These are phyloP conservation scores for Ascochyta rabiei DNA, from an alignment of 2,329 filamentous ascomycete genomes.

Conservation along the genomic window DNA sequence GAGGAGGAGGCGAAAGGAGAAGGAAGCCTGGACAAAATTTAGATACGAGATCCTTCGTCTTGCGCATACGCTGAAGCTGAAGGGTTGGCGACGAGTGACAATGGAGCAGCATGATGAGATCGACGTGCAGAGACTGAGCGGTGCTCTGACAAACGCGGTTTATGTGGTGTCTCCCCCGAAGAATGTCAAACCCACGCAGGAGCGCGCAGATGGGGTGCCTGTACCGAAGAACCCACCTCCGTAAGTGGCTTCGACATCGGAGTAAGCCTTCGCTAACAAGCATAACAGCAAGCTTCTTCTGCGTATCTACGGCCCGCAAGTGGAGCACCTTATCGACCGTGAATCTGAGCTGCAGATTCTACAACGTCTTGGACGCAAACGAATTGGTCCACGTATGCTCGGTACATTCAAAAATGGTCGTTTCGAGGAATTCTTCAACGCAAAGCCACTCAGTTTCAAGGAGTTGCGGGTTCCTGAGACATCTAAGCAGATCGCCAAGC, in stretches of 20 bases:
- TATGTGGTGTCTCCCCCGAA: slow-evolving; percentile 88
- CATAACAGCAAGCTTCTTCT: slow-evolving; percentile 76
- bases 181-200: slow-evolving; percentile 56
- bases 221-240: slow-evolving; percentile 57
- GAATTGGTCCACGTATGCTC: slow-evolving; percentile 87
- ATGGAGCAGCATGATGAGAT: slow-evolving; percentile 72
- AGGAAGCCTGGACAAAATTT: slow-evolving; percentile 81
- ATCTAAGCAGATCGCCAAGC: slow-evolving; percentile 91
- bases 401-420: slow-evolving; percentile 94
- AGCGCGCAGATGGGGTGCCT: slow-evolving; percentile 46
- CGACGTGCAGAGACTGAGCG: slow-evolving; percentile 78
- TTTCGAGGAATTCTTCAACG: slow-evolving; percentile 93
- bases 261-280: slow-evolving; percentile 12
- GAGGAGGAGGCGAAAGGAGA: slow-evolving; percentile 65
- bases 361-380: slow-evolving; percentile 83
- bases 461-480: slow-evolving; percentile 83
- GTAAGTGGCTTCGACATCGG: slow-evolving; percentile 47
- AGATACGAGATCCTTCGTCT: slow-evolving; percentile 91
- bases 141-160: slow-evolving; percentile 93
- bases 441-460: slow-evolving; percentile 75
- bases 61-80: slow-evolving; percentile 84
- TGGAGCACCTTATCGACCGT: slow-evolving; percentile 93
- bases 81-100: slow-evolving; percentile 87
- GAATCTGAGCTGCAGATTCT: slow-evolving; percentile 88
- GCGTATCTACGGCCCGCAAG: slow-evolving; percentile 91